Percentiles rank a stretch among this genome's conserved stretches.
phyloP scores from a whole-genome alignment of 2,329 filamentous ascomycete species.

The Stemphylium beticola region DNA sequence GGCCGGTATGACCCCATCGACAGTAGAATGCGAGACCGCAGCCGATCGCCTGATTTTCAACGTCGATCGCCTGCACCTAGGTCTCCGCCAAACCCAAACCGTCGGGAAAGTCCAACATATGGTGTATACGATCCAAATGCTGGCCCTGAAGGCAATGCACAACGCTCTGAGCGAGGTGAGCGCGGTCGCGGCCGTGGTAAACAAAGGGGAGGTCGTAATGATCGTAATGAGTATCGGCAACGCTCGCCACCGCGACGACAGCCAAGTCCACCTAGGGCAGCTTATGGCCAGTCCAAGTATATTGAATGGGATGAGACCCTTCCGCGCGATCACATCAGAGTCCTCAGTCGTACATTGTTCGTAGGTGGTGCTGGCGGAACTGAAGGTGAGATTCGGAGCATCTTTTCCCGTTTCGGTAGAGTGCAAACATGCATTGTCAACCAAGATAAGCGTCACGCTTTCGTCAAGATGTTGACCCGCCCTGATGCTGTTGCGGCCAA shows the following conservation, averaged over 20 bases:
- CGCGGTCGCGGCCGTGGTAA: conserved; percentile 61
- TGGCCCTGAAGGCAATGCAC: conserved; percentile 61
- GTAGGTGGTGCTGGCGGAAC: conserved; percentile 82
- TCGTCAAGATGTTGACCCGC: conserved; percentile 97
- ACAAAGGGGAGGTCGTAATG: conserved; percentile 49
- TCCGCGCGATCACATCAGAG: conserved; percentile 75
- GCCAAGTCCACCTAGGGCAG: conserved; percentile 59
- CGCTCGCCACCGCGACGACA: conserved; percentile 75
- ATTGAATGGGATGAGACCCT: conserved; percentile 79
- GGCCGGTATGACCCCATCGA: conserved; percentile 41
- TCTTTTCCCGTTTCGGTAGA: conserved; percentile 81
- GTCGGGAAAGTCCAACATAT: conserved; percentile 72
- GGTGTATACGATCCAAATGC: conserved; percentile 73
- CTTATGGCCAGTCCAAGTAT: conserved; percentile 65
- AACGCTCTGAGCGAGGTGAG: conserved; percentile 59
- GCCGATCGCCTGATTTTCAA: conserved; percentile 69
- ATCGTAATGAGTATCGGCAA: conserved; percentile 76
- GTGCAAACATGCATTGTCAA: conserved; percentile 99
- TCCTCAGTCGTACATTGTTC: conserved; percentile 92
- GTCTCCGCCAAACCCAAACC: conserved; percentile 65
- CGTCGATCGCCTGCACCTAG: conserved; percentile 62
- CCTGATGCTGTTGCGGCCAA: conserved; percentile 84
- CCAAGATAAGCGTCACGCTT: conserved; percentile 95
- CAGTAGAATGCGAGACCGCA: conserved; percentile 46
- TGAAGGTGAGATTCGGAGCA: conserved; percentile 78